These are phyloP conservation scores for Xylaria sp. DNA, from an alignment of 2,329 filamentous ascomycete genomes.

Conservation along the genomic window DNA sequence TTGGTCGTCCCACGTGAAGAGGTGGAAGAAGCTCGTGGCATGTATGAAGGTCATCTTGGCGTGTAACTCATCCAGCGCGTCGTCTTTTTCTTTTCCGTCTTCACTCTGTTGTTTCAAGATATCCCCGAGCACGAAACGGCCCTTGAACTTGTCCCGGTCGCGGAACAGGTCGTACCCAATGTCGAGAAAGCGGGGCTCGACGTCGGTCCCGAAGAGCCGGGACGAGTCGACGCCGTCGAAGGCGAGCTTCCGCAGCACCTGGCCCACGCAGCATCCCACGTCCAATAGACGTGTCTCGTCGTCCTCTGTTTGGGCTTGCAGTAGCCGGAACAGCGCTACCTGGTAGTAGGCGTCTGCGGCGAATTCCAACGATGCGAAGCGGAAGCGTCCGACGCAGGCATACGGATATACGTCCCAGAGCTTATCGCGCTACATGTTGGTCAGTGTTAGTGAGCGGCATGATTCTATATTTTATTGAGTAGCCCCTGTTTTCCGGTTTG, in stretches of 20 bases:
- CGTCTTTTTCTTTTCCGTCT: conserved; percentile 36
- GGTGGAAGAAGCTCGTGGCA: conserved; percentile 61
- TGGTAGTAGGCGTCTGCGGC: conserved; percentile 56
- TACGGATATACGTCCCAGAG: conserved; percentile 58
- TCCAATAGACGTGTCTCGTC: conserved; percentile 56
- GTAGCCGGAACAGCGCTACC: conserved; percentile 56
- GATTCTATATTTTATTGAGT: not conserved
- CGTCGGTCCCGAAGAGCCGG: conserved; percentile 62
- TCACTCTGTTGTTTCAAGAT: conserved; percentile 48
- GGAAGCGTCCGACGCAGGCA: conserved; percentile 61
- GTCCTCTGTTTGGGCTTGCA: conserved; percentile 41
- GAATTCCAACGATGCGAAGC: conserved; percentile 58
- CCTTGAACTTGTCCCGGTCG: conserved; percentile 60
- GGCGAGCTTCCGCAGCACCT: conserved; percentile 60
- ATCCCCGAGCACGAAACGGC: conserved; percentile 62
- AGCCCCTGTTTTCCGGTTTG: not conserved
- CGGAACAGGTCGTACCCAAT: conserved; percentile 73
- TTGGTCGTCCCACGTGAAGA: conserved; percentile 60
- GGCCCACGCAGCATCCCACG: conserved; percentile 62
- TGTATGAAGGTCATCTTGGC: conserved; percentile 60
- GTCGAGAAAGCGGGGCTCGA: conserved; percentile 62
- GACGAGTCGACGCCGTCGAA: conserved; percentile 60
- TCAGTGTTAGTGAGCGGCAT: conserved; percentile 6
- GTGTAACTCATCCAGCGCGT: conserved; percentile 49
- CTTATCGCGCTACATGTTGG: conserved; percentile 53